phyloP scores from a whole-genome alignment of 2,329 filamentous ascomycete genomes.

The Arachnomyces sp. region DNA sequence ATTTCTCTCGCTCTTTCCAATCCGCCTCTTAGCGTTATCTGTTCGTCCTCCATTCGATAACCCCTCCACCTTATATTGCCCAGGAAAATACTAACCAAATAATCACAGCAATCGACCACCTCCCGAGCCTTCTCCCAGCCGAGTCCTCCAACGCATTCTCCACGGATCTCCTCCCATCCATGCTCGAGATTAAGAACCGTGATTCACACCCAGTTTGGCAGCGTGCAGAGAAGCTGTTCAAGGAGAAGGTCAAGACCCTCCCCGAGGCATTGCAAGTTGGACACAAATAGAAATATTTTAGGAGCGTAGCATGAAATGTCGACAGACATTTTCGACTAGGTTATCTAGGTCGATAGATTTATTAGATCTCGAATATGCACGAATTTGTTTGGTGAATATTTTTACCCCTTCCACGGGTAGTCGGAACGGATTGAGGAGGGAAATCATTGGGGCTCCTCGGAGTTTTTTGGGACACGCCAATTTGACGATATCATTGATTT shows the following conservation, averaged over 20 bases:
- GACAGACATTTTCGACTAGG: too few species aligned
- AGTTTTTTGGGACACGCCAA: too few species aligned
- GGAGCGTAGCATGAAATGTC: too few species aligned
- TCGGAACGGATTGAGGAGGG: too few species aligned
- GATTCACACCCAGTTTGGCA: slow-evolving; percentile 67
- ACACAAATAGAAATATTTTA: slow-evolving; percentile 16
- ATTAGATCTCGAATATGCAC: too few species aligned
- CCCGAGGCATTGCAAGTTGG: slow-evolving; percentile 37
- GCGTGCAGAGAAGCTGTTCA: slow-evolving; percentile 73
- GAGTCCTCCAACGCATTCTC: slow-evolving; percentile 85
- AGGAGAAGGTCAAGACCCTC: slow-evolving; percentile 67
- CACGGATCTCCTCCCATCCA: slow-evolving; percentile 64
- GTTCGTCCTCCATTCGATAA: slow-evolving; percentile 24
- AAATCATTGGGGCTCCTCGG: too few species aligned
- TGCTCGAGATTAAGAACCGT: slow-evolving; percentile 70
- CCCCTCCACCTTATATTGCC: background rate
- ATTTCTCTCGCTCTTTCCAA: slow-evolving; percentile 58
- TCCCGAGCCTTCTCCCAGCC: slow-evolving; percentile 72
- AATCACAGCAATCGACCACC: slow-evolving; percentile 58
- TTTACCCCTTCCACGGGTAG: too few species aligned
- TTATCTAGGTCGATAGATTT: too few species aligned
- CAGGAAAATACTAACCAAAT: background rate
- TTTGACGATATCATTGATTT: too few species aligned
- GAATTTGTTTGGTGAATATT: too few species aligned
- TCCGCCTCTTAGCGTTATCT: slow-evolving; percentile 67